These are phyloP conservation scores for Oryza glaberrima DNA, from an alignment of 176 grass and related monocot genomes.

Conservation along the genomic window DNA sequence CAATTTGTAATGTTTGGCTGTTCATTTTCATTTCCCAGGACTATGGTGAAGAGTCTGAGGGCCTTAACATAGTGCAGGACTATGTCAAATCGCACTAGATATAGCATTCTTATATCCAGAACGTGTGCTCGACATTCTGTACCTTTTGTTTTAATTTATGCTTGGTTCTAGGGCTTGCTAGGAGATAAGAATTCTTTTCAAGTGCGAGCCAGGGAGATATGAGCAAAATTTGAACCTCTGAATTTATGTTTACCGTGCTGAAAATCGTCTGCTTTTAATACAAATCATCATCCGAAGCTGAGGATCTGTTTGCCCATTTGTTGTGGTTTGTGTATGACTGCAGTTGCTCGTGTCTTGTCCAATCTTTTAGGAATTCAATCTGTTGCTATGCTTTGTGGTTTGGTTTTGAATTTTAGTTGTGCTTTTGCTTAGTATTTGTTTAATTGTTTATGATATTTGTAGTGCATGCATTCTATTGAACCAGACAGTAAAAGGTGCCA, in stretches of 20 bases:
- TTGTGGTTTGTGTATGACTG: not conserved
- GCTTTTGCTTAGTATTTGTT: not conserved
- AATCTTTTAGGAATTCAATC: not conserved
- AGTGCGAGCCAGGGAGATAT: not conserved
- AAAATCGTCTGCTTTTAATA: not conserved
- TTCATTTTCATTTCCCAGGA: conserved; percentile 39
- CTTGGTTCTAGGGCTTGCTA: not conserved
- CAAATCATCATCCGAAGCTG: not conserved
- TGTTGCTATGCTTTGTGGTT: not conserved
- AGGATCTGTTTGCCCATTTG: not conserved
- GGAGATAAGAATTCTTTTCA: not conserved
- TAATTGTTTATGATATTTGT: too few species aligned
- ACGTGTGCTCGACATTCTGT: not conserved
- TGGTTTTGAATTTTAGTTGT: not conserved
- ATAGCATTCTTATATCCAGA: not conserved
- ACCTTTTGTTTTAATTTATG: not conserved
- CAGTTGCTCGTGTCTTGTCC: not conserved
- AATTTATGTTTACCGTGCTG: not conserved
- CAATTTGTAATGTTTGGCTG: not conserved
- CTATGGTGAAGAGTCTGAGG: conserved; percentile 61
- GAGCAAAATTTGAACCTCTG: not conserved
- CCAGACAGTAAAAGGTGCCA: not conserved
- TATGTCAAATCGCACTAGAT: conserved; percentile 48
- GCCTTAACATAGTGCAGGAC: conserved; percentile 59
- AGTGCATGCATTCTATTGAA: too few species aligned